These are phyloP conservation scores for Auriscalpium orientale DNA, from an alignment of 768 basidiomycete species.

Conservation along the genomic window DNA sequence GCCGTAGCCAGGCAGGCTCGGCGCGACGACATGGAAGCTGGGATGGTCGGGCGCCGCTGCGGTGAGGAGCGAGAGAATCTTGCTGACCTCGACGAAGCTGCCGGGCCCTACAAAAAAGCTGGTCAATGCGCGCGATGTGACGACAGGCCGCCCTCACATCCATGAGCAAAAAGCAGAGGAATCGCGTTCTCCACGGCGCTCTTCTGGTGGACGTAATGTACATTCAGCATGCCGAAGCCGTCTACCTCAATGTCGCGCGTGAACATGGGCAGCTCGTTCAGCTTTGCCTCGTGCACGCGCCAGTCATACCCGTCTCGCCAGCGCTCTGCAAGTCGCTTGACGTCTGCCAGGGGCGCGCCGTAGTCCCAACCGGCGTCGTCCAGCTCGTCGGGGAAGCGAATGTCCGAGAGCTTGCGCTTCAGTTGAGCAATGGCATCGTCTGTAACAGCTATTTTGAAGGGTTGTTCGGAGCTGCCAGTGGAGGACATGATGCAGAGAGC, in stretches of 20 bases:
- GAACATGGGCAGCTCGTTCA: conserved; percentile 28
- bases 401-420: conserved; percentile 37
- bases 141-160: conserved; percentile 16
- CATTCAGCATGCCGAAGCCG: conserved; percentile 23
- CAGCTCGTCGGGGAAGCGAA: conserved; percentile 49
- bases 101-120: conserved; percentile 45
- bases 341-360: conserved; percentile 28
- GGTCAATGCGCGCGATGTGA: not conserved
- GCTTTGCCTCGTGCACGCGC: conserved; percentile 19
- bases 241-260: conserved; percentile 25
- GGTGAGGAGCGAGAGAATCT: conserved; percentile 48
- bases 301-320: conserved; percentile 25
- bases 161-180: conserved; percentile 22
- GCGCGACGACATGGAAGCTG: conserved; percentile 55
- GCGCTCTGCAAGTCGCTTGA: conserved; percentile 18
- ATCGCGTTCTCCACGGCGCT: conserved; percentile 17
- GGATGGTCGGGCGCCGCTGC: conserved; percentile 35
- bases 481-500: too few species aligned
- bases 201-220: conserved; percentile 28
- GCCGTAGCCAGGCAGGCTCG: conserved; percentile 53
- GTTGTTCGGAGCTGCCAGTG: conserved; percentile 1
- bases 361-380: conserved; percentile 42
- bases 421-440: conserved; percentile 34
- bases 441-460: conserved; percentile 42
- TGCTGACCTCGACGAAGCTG: conserved; percentile 47